Evolutionary conservation across 306 rosid genomes (phyloP), one percentile per base, ranked within the genome.

Genomic region (Sophora flavescens): DNA sequence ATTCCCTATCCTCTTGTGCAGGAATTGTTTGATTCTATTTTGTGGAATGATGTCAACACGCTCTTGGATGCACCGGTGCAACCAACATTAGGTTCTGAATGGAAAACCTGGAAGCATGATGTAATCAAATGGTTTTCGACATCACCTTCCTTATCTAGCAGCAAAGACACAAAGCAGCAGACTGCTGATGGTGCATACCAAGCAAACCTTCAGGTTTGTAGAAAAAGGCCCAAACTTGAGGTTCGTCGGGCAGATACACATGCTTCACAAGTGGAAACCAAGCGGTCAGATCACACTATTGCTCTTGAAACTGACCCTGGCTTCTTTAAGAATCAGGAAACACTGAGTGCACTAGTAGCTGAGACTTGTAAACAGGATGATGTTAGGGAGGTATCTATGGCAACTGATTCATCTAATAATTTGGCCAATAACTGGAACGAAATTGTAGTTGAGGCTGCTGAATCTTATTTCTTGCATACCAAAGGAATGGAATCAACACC

Each of bases 21-120:
- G 99, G 99, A 96, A 81, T 82, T 96, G 87, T 83, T 77, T 77
- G 91, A 92, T 77, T 88, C 93, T 82, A 84, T 96, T 78, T 65
- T 83, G 80, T 96, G 99, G 99, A 88, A 79, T 73, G 89, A 87
- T 73, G 88, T 96, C 85, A 81, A 87, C 78, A 75, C 91, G 82
- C 97, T 85, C 13, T 72, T 84, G 80, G 88, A 89, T 79, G 87
- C 81, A 18, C 81, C 78, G 6, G 76, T 70, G 78, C 97, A 91
- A 54, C 87, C 90, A 12, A 81, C 79, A 18, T 84, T 95, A 78
- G 89, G 97, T 81, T 90, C 97, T 69, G 97, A 88, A 78, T 96
- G 99, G 99, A 96, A 87, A 88, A 92, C 96, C 62, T 92, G 96
- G 98, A 96, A 92, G 90, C 97, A 92, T 62, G 98, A 96, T 79